Evolutionary conservation across 345 rosid species (phyloP).

Genomic region (Bretschneidera sinensis): DNA sequence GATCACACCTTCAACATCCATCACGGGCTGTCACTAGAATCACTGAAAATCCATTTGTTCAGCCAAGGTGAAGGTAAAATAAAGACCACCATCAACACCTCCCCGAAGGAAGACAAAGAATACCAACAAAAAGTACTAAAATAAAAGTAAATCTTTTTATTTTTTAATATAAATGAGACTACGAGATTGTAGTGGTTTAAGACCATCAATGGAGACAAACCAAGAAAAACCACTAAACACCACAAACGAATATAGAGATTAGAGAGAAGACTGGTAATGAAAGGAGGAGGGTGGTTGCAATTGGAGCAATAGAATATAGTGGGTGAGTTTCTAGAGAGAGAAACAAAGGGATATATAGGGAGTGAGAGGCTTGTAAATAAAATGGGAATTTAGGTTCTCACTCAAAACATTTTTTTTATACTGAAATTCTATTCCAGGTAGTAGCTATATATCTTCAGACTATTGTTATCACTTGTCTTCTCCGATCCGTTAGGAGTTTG

Average conservation of each 20-base stretch:
- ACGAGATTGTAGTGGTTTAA: conserved; percentile 7
- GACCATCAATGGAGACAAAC: conserved; percentile 26
- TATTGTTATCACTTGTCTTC: too few relatives aligned
- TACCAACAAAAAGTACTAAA: not conserved
- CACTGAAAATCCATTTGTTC: conserved; percentile 28
- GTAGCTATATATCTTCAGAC: too few relatives aligned
- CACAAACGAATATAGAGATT: conserved; percentile 22
- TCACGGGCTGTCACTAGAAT: conserved; percentile 27
- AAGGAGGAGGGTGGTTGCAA: conserved; percentile 18
- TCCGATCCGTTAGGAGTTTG: too few relatives aligned
- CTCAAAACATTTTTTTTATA: not conserved
- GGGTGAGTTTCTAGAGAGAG: conserved; percentile 10
- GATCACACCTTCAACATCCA: conserved; percentile 62
- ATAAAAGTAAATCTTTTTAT: not conserved
- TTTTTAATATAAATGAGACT: not conserved
- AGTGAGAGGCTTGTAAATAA: conserved; percentile 1
- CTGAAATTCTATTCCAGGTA: too few relatives aligned
- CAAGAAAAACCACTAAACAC: conserved; percentile 31
- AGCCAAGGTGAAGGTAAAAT: conserved; percentile 11
- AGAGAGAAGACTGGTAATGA: conserved; percentile 4
- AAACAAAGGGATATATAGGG: conserved; percentile 6
- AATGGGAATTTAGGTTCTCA: conserved; percentile 7
- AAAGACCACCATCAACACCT: conserved; percentile 18
- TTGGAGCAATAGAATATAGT: conserved; percentile 20
- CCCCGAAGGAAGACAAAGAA: conserved; percentile 13